Evolutionary conservation across 2,329 filamentous ascomycete genomes (phyloP).

Genomic region (Pyrenochaeta sp.): DNA sequence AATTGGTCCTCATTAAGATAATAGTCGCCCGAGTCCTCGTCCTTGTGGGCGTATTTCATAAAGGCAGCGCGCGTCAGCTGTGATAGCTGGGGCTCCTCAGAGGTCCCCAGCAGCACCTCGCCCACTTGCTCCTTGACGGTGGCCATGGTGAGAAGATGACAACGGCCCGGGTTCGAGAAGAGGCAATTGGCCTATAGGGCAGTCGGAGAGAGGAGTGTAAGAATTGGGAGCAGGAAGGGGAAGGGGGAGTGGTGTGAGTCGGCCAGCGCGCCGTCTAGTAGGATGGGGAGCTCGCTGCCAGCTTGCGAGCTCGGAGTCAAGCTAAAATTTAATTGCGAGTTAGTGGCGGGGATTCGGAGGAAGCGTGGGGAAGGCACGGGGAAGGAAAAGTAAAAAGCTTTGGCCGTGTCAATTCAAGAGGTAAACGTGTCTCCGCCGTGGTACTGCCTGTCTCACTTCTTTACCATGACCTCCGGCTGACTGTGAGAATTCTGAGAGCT

Average conservation of each 20-base stretch:
- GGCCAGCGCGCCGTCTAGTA: slow-evolving; percentile 27
- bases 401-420: background rate
- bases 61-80: slow-evolving; percentile 80
- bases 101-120: slow-evolving; percentile 71
- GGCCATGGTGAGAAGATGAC: slow-evolving; percentile 38
- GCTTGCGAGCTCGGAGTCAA: slow-evolving; percentile 39
- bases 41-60: slow-evolving; percentile 76
- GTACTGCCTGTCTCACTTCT: background rate
- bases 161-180: slow-evolving; percentile 17
- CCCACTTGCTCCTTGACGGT: slow-evolving; percentile 75
- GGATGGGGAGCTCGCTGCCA: slow-evolving; percentile 26
- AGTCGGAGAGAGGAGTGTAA: slow-evolving; percentile 18
- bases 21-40: slow-evolving; percentile 77
- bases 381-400: slow-evolving; percentile 1
- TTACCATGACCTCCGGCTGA: slow-evolving; percentile 7
- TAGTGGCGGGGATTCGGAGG: slow-evolving; percentile 34
- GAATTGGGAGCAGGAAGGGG: slow-evolving; percentile 15
- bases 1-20: slow-evolving; percentile 89
- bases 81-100: slow-evolving; percentile 70
- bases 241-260: slow-evolving; percentile 30
- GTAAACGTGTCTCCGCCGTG: background rate
- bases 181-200: slow-evolving; percentile 39
- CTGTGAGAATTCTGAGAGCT: slow-evolving; percentile 2
- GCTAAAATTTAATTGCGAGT: slow-evolving; percentile 31
- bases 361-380: slow-evolving; percentile 43